Percentiles rank a stretch among this genome's conserved stretches.
Conservation (phyloP, 768 basidiomycete genomes). For the Austroboletus eburneus region DNA sequence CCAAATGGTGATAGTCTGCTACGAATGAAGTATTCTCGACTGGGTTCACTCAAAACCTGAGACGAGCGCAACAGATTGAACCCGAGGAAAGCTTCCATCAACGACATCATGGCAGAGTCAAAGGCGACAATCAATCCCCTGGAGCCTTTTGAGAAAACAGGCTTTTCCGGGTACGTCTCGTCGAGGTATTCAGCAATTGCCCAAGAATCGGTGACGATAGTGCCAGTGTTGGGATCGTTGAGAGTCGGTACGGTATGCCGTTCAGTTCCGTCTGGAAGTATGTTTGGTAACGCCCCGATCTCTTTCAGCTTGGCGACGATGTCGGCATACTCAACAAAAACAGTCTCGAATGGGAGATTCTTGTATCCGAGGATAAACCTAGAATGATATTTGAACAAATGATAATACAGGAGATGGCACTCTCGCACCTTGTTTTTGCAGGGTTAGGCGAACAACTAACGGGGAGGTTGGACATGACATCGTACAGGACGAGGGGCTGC, state of each 20-base stretch:
- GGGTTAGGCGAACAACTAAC: too few relatives aligned
- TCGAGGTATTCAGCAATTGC: slow-evolving; percentile 37
- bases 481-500: slow-evolving; percentile 28
- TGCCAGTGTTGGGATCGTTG: too few relatives aligned
- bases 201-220: slow-evolving; percentile 28
- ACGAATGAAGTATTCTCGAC: background rate
- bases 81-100: background rate
- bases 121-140: background rate
- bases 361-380: too few relatives aligned
- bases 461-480: too few relatives aligned
- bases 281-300: slow-evolving; percentile 24
- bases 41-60: background rate
- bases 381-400: too few relatives aligned
- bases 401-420: too few relatives aligned
- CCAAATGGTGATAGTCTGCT: background rate
- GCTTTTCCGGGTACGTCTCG: slow-evolving; percentile 30
- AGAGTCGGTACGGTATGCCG: slow-evolving; percentile 33
- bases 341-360: too few relatives aligned
- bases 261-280: slow-evolving; percentile 14
- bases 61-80: background rate
- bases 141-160: slow-evolving; percentile 22
- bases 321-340: slow-evolving; percentile 32
- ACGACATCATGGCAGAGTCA: background rate
- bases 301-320: slow-evolving; percentile 23
- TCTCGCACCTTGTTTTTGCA: too few relatives aligned